phyloP scores from a whole-genome alignment of 1,284 basidiomycete species.

The Trametes versicolor region DNA sequence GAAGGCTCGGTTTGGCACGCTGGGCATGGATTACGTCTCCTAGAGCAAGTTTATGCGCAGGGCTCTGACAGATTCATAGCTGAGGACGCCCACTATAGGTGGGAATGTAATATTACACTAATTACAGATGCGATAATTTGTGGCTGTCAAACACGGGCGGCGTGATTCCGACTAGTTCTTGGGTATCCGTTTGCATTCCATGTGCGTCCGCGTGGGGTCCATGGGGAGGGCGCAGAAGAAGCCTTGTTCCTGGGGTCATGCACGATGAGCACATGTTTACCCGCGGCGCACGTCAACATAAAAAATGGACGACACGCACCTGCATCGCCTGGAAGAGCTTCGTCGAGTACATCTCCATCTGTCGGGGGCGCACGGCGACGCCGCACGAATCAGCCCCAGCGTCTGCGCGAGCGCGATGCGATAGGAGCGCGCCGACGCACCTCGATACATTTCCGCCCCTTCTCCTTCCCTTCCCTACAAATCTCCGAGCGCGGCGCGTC shows the following conservation, averaged over 20 bases:
- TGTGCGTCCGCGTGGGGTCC: slow-evolving; percentile 76
- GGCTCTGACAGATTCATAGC: background rate
- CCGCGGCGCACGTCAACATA: slow-evolving; percentile 13
- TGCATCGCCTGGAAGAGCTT: slow-evolving; percentile 83
- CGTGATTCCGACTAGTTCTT: slow-evolving; percentile 44
- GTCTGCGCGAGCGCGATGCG: slow-evolving; percentile 1
- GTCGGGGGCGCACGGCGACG: background rate
- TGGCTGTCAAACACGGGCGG: background rate
- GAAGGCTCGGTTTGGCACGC: slow-evolving; percentile 62
- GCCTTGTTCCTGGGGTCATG: slow-evolving; percentile 57
- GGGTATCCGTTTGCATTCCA: slow-evolving; percentile 77
- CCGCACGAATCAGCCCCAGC: slow-evolving; percentile 12
- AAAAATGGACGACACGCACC: slow-evolving; percentile 50
- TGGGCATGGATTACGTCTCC: slow-evolving; percentile 60
- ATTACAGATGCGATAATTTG: slow-evolving; percentile 14
- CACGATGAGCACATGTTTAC: slow-evolving; percentile 7
- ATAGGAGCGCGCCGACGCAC: slow-evolving; percentile 50
- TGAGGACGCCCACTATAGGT: background rate
- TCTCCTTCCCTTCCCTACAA: slow-evolving; percentile 62
- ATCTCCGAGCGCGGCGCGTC: slow-evolving; percentile 69
- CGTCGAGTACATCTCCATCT: slow-evolving; percentile 78
- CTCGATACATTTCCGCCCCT: slow-evolving; percentile 66
- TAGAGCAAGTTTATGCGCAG: background rate
- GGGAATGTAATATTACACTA: slow-evolving; percentile 13
- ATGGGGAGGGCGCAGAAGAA: slow-evolving; percentile 83